Base-by-base conservation (phyloP, 2,329 filamentous ascomycete species). In the Alternaria arbusti region DNA sequence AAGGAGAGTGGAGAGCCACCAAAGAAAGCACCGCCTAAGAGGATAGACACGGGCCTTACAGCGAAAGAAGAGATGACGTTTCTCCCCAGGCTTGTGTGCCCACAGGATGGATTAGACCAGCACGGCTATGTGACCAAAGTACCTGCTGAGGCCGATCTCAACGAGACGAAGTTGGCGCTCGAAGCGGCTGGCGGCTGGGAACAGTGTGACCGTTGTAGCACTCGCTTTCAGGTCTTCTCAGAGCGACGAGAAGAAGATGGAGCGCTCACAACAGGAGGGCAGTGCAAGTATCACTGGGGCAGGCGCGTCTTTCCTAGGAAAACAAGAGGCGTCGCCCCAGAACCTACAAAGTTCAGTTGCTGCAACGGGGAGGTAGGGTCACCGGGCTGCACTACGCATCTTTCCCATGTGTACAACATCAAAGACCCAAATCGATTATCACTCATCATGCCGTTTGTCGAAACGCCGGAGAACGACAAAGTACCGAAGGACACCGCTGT, bases 211-310 rank as follows among this genome's bases (percentile, higher is more conserved):
- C 90, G 96, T 20, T 99, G 96, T 80, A 86, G 86, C 45, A 89
- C 89, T 32, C 89, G 95, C 22, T 99, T 99, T 74, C 93, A 97
- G 74, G 93, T 97, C 4, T 98, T 97, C 68, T 93, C 94, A 0
- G 93, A 94, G 4, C 89, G 95, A 45, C 88, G 94, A 57, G 87
- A 90, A 59, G 87, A 90, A 70, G 86, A 88, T 69, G 96, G 97
- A 49, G 90, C 91, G 3, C 86, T 97, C 15, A 87, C 92, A 0
- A 91, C 89, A 0, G 92, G 92, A 23, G 94, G 94, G 0, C 82
- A 83, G 36, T 99, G 96, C 80, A 89, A 83, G 1, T 90, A 95
- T 78, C 96, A 99, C 77, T 93, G 90, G 73, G 93, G 91, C 10
- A 92, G 89, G 78, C 82, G 86, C 1, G 87, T 90, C 59, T 76